phyloP scores from a whole-genome alignment of 306 rosid genomes.

The Trifolium pratense region DNA sequence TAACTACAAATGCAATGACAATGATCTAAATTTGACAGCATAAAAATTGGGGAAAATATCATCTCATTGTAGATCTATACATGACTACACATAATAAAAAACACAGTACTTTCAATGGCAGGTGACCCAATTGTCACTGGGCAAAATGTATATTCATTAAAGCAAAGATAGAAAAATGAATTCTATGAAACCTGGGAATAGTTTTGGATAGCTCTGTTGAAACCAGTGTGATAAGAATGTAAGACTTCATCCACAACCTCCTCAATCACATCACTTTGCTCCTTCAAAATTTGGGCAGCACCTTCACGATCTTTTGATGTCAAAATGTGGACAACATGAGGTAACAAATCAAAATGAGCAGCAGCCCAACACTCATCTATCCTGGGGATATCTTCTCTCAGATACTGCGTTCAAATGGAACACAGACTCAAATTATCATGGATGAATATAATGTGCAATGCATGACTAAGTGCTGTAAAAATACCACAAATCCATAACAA shows the following conservation, averaged over 20 bases:
- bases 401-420: constrained; percentile 64
- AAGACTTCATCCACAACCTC: constrained; percentile 99
- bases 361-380: constrained; percentile 91
- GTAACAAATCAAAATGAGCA: constrained; percentile 94
- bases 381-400: constrained; percentile 77
- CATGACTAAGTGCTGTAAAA: constrained; percentile 16
- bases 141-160: constrained; percentile 2
- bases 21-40: constrained; percentile 16
- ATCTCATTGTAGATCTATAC: constrained; percentile 18
- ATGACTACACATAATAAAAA: constrained; percentile 7
- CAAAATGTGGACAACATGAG: constrained; percentile 96
- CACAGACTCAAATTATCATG: constrained; percentile 37
- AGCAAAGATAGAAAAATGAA: constrained; percentile 26
- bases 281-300: constrained; percentile 79
- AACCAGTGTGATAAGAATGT: constrained; percentile 90
- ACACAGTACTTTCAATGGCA: constrained; percentile 17
- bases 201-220: constrained; percentile 98
- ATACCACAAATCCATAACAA: neutral
- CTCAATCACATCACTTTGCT: constrained; percentile 95
- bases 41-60: no score
- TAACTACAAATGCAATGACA: constrained; percentile 28
- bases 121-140: constrained; percentile 3
- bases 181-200: constrained; percentile 88
- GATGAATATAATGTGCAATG: neutral
- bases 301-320: constrained; percentile 96